A percentile compares a stretch with the other conserved stretches of the same genome.
Evolutionary conservation across 768 basidiomycete species (phyloP).

Genomic region (Kwoniella pini): DNA sequence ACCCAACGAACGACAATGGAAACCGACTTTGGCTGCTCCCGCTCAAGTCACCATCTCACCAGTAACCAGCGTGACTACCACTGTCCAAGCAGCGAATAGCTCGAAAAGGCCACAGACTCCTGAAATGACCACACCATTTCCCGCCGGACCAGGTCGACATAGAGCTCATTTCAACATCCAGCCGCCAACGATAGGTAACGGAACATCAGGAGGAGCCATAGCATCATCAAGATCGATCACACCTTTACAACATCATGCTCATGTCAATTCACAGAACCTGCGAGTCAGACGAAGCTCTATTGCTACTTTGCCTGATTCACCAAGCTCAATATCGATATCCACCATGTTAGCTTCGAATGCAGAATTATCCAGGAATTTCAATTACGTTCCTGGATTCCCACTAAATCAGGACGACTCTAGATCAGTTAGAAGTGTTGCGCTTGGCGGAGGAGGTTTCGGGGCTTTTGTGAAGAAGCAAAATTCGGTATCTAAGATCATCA

Average conservation of each 20-base stretch:
- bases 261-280: conserved; percentile 20
- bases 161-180: conserved; percentile 18
- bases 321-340: conserved; percentile 44
- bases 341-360: conserved; percentile 47
- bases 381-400: conserved; percentile 80
- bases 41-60: conserved; percentile 47
- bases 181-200: neutral
- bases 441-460: conserved; percentile 51
- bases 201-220: conserved; percentile 1
- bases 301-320: conserved; percentile 47
- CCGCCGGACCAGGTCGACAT: conserved; percentile 9
- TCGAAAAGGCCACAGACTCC: conserved; percentile 12
- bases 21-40: conserved; percentile 38
- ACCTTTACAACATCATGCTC: conserved; percentile 30
- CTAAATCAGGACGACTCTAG: conserved; percentile 81
- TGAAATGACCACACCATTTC: conserved; percentile 8
- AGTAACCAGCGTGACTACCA: conserved; percentile 42
- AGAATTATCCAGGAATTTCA: conserved; percentile 42
- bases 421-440: conserved; percentile 61
- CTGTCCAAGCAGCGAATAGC: conserved; percentile 29
- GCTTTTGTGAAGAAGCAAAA: conserved; percentile 64
- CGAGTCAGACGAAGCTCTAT: conserved; percentile 39
- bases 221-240: conserved; percentile 25
- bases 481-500: conserved; percentile 87
- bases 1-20: conserved; percentile 38